Evolutionary conservation across 1,284 basidiomycete species (phyloP).

Genomic region (Takashimella koratensis): DNA sequence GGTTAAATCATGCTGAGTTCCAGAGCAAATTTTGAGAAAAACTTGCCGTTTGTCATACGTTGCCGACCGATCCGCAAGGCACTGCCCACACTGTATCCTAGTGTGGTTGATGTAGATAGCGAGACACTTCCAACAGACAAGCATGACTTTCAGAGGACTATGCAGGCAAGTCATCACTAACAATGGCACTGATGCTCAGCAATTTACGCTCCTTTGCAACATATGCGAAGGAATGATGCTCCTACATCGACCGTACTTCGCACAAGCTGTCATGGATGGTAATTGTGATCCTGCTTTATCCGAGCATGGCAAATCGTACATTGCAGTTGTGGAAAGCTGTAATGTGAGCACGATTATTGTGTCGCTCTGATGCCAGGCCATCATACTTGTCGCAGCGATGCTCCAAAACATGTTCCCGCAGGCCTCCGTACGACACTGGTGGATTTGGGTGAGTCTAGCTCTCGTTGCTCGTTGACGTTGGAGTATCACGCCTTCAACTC

Average conservation of each 20-base stretch:
- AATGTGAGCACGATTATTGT: constrained; percentile 12
- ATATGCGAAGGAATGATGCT: constrained; percentile 21
- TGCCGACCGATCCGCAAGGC: constrained; percentile 18
- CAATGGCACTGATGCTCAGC: constrained; percentile 7
- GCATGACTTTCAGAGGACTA: constrained; percentile 17
- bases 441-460: constrained; percentile 24
- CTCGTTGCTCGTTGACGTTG: background rate
- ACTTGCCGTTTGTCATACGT: constrained; percentile 17
- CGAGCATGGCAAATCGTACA: constrained; percentile 18
- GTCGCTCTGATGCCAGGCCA: constrained; percentile 11
- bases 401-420: constrained; percentile 26
- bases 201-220: constrained; percentile 26
- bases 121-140: constrained; percentile 16
- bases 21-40: constrained; percentile 19
- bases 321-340: constrained; percentile 26
- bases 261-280: constrained; percentile 19
- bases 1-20: background rate
- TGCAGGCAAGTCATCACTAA: constrained; percentile 6
- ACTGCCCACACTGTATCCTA: constrained; percentile 16
- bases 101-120: constrained; percentile 6
- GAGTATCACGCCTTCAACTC: constrained; percentile 32
- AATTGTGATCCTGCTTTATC: constrained; percentile 14
- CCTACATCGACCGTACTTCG: constrained; percentile 31
- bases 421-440: constrained; percentile 33
- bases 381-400: constrained; percentile 24